Percentiles rank a stretch among this genome's conserved stretches.
Evolutionary conservation across 768 basidiomycete genomes (phyloP).

Genomic region (Leccinum variicolor): DNA sequence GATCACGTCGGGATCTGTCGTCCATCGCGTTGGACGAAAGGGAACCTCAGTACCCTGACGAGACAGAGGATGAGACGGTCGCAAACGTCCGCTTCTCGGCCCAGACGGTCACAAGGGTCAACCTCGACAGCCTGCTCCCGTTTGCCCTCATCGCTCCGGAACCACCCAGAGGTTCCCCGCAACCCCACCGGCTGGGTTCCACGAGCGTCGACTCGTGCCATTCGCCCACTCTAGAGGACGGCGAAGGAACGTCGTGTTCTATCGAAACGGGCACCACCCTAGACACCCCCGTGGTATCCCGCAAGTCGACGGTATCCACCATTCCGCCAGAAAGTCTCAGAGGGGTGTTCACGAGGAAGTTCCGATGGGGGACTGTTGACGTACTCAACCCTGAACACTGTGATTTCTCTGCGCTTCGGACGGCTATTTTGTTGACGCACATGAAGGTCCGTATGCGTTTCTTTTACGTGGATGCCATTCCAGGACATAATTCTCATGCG

Average conservation of each 20-base stretch:
- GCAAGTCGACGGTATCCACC: constrained; percentile 33
- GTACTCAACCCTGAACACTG: constrained; percentile 84
- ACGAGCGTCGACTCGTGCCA: constrained; percentile 19
- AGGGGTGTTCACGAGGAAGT: constrained; percentile 75
- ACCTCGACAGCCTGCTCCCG: constrained; percentile 59
- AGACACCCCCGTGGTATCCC: constrained; percentile 37
- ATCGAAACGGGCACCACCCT: constrained; percentile 33
- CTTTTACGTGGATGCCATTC: constrained; percentile 20
- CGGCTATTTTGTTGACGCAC: constrained; percentile 80
- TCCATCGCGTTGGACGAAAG: constrained; percentile 55
- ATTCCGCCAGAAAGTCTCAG: constrained; percentile 64
- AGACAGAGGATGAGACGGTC: constrained; percentile 61
- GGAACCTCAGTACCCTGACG: constrained; percentile 55
- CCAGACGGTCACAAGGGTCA: constrained; percentile 56
- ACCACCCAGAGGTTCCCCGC: constrained; percentile 37
- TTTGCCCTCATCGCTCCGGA: constrained; percentile 83
- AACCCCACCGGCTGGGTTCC: constrained; percentile 16
- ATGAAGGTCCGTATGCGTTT: constrained; percentile 57
- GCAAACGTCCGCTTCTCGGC: constrained; percentile 79
- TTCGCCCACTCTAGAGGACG: constrained; percentile 17
- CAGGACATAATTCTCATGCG: constrained; percentile 5
- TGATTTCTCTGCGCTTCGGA: constrained; percentile 83
- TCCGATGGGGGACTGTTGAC: constrained; percentile 87
- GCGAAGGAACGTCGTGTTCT: constrained; percentile 14
- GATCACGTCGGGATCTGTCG: constrained; percentile 68